These are phyloP conservation scores for Prunus yedoensis DNA, from an alignment of 331 rosid genomes.

Conservation along the genomic window DNA sequence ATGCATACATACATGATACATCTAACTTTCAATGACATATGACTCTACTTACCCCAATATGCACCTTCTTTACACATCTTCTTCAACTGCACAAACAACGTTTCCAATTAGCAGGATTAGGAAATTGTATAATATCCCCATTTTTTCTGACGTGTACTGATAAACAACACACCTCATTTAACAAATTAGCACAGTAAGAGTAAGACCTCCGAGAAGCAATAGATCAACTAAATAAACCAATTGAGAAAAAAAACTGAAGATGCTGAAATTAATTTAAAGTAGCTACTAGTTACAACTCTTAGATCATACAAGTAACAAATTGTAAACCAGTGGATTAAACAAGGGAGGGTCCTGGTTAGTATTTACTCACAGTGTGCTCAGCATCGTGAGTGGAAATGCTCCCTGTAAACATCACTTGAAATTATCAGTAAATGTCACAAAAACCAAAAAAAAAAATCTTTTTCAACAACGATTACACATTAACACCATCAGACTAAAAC, in stretches of 20 bases:
- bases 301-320: background rate
- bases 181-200: background rate
- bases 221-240: background rate
- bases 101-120: slow-evolving; percentile 25
- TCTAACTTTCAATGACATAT: slow-evolving; percentile 8
- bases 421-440: background rate
- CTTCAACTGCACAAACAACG: slow-evolving; percentile 72
- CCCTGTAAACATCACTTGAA: slow-evolving; percentile 47
- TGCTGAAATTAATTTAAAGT: background rate
- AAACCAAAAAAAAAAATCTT: background rate
- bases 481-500: background rate
- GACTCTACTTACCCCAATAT: slow-evolving; percentile 75
- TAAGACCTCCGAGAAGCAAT: background rate
- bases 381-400: slow-evolving; percentile 47
- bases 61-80: slow-evolving; percentile 98
- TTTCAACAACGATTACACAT: background rate
- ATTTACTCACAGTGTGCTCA: slow-evolving; percentile 58
- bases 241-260: background rate
- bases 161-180: too few species aligned
- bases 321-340: background rate
- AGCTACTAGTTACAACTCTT: background rate
- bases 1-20: background rate
- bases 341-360: background rate
- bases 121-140: background rate
- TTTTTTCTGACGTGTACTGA: background rate